Base-by-base conservation (phyloP, 306 rosid genomes). In the Citrullus colocynthis region DNA sequence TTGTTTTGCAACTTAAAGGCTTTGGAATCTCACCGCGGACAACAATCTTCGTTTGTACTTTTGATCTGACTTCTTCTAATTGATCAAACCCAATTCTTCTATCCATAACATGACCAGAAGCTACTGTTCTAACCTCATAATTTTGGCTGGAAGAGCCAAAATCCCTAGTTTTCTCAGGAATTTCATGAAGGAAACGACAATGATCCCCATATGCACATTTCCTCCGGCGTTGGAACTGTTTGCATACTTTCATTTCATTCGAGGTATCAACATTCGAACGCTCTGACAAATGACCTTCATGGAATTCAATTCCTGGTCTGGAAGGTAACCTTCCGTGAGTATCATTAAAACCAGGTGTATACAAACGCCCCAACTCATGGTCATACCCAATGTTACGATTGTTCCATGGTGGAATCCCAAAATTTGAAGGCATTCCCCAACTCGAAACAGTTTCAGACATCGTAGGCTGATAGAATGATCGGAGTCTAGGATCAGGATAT, bases 111-210 rank as follows among this genome's bases (percentile, higher is more conserved):
- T 69, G 56, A 21, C 75, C 75, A 44, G 37, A 42, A 12, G 11
- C 75, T 12, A 44, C 36, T 5, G 18, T 6, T n/a, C 75, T 44
- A 21, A 7, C 57, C 75, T 69, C 56, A 6, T 44, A 42, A 24
- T 44, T 69, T 55, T 42, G 75, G 37, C n/a, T 69, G 54, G 75
- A 21, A 37, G 18, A 69, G 17, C 75, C 75, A 69, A 41, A 37
- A 61, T 51, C 76, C 62, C 6, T 82, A 17, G 17, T 18, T 9
- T 37, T 18, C 13, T 34, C 54, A 24, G 60, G 62, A 64, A 36
- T 24, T 32, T 55, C 42, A 63, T 87, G 91, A 61, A 62, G 85
- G 83, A 44, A 89, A 39, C 88, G 89, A 78, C 93, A 89, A 3
- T 16, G 44, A 76, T 49, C 21, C 15, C 89, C 87, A 42, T 82